phyloP scores from a whole-genome alignment of 768 basidiomycete species.

The Chalciporus chontae region DNA sequence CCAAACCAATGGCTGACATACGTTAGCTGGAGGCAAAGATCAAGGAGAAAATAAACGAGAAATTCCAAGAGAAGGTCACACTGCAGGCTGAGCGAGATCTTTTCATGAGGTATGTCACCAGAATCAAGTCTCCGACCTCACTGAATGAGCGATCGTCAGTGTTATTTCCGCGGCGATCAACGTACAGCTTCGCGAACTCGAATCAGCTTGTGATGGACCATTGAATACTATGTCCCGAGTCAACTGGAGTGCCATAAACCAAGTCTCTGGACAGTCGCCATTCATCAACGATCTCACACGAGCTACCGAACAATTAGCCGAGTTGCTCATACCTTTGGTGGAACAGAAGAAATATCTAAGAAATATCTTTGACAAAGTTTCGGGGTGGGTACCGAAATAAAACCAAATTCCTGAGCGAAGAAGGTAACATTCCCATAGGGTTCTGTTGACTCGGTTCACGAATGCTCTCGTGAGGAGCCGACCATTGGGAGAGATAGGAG shows the following conservation, averaged over 20 bases:
- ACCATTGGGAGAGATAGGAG: conserved; percentile 88
- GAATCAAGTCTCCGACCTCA: not conserved
- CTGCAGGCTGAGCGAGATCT: conserved; percentile 84
- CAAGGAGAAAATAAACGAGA: conserved; percentile 71
- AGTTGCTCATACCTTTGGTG: conserved; percentile 71
- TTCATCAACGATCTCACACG: conserved; percentile 77
- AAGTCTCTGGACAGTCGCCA: conserved; percentile 83
- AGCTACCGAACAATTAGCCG: conserved; percentile 72
- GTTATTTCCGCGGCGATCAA: conserved; percentile 82
- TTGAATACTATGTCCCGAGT: conserved; percentile 74
- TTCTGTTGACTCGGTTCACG: conserved; percentile 85
- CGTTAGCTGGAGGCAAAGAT: conserved; percentile 88
- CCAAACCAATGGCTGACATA: not conserved
- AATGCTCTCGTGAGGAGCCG: conserved; percentile 86
- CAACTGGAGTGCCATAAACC: conserved; percentile 73
- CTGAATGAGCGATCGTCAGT: conserved; percentile 36
- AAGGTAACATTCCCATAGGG: conserved; percentile 38
- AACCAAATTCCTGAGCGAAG: not conserved
- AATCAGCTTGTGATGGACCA: conserved; percentile 74
- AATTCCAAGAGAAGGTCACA: conserved; percentile 74
- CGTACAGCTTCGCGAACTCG: conserved; percentile 79
- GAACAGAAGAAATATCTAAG: conserved; percentile 94
- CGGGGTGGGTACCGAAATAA: conserved; percentile 53
- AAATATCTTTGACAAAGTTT: conserved; percentile 91
- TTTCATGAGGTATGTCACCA: conserved; percentile 69